Evolutionary conservation across 2,329 filamentous ascomycete genomes (phyloP), one percentile per base, ranked within the genome.

Genomic region (Colletotrichum graminicola): DNA sequence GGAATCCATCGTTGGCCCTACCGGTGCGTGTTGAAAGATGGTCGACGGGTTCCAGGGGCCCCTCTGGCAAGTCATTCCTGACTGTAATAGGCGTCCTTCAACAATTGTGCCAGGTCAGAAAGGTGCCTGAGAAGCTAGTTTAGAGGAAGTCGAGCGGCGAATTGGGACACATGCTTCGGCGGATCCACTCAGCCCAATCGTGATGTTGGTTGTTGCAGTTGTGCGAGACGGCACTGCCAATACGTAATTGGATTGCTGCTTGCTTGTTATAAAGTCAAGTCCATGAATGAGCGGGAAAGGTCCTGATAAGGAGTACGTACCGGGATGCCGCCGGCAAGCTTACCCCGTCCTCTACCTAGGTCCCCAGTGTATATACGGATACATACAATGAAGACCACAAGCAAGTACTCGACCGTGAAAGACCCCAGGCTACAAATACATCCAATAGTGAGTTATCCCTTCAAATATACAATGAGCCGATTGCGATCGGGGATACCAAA

Each of bases 1-100:
- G n/a, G 91, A 94, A 73, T 82, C 81, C 86, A 88, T 86, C 74
- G 51, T 72, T 32, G n/a, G 66, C 49, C n/a, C 51, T 8, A 18
- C 26, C 29, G 51, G 23, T 32, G 32, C 32, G 39, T 34, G 32
- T 29, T 49, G 41, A 18, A 65, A 21, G 32, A 43, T 26, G 29
- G n/a, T 49, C 16, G 11, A 60, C 18, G n/a, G 21, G 54, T 36
- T 41, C 55, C 26, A 43, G 26, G 49, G 18, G 49, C 21, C 45
- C 7, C 32, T 51, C 18, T 18, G 41, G 6, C 43, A 26, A 41
- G 60, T 36, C 61, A 41, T 63, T 39, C 61, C 36, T 14, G 21
- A 34, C 26, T 36, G 61, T 43, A 16, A 41, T 47, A 5, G 26
- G 21, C n/a, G 51, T 41, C 52, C n/a, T 36, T 36, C 7, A 39